Conservation (phyloP, 1,284 basidiomycete species). For the Apiotrichum gamsii region DNA sequence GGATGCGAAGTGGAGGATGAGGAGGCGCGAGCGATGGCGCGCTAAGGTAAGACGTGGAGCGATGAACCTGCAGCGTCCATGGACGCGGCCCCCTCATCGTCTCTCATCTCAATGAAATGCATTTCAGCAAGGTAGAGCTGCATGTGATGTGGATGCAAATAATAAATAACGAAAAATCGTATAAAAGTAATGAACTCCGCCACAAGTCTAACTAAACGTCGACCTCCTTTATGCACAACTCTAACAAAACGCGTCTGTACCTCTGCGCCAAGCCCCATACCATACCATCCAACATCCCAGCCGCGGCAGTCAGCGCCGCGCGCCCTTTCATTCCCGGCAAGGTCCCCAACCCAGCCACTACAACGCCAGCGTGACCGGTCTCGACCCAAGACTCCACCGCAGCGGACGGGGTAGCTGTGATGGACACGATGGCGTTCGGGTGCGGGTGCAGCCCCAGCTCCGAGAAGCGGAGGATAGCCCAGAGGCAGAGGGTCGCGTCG, state of each 20-base stretch:
- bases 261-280: conserved; percentile 21
- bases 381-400: conserved; percentile 19
- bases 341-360: conserved; percentile 16
- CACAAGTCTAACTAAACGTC: too few relatives aligned
- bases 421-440: not conserved
- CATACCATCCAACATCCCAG: conserved; percentile 13
- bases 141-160: too few relatives aligned
- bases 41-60: too few relatives aligned
- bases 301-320: conserved; percentile 10
- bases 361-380: conserved; percentile 9
- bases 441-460: not conserved
- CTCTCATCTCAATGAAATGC: too few relatives aligned
- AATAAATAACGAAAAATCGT: too few relatives aligned
- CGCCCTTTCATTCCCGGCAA: conserved; percentile 1
- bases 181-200: too few relatives aligned
- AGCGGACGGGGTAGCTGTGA: conserved; percentile 14
- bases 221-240: not conserved
- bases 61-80: too few relatives aligned
- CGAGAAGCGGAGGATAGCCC: conserved; percentile 15
- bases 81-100: too few relatives aligned
- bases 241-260: conserved; percentile 17
- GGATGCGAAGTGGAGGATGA: too few relatives aligned
- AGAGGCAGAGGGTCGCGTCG: conserved; percentile 22
- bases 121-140: too few relatives aligned
- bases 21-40: too few relatives aligned